Percentiles rank a stretch among this genome's conserved stretches.
These are phyloP conservation scores for Aureobasidium pullulans DNA, from an alignment of 2,329 filamentous ascomycete genomes.

Conservation along the genomic window DNA sequence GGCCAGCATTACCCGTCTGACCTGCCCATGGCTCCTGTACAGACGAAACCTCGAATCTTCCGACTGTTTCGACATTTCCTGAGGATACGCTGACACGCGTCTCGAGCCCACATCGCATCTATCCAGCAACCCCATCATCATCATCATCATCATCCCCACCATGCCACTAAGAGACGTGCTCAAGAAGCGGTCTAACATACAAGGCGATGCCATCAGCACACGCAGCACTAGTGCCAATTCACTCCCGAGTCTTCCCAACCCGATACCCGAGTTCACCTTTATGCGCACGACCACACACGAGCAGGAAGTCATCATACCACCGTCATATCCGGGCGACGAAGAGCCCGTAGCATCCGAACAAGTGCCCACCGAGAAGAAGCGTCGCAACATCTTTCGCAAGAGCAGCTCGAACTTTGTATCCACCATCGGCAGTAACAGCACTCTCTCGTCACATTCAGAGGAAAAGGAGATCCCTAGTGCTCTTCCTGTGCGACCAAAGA, in stretches of 20 bases:
- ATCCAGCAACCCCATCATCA: not conserved
- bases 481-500: conserved; percentile 22
- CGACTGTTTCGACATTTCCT: conserved; percentile 1
- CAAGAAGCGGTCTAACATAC: conserved; percentile 18
- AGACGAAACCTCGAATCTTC: not conserved
- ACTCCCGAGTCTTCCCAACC: not conserved
- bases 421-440: not conserved
- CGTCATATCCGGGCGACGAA: conserved; percentile 44
- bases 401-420: not conserved
- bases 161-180: conserved; percentile 21
- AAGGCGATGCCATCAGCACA: conserved; percentile 1
- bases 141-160: not conserved
- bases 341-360: not conserved
- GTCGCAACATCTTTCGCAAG: conserved; percentile 12
- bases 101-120: not conserved
- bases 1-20: not conserved
- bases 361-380: conserved; percentile 3
- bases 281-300: conserved; percentile 75
- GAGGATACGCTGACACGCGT: not conserved
- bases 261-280: conserved; percentile 65
- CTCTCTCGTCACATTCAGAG: not conserved
- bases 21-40: conserved; percentile 1
- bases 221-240: not conserved
- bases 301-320: conserved; percentile 70
- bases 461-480: not conserved